Base-by-base conservation (phyloP, 768 basidiomycete genomes). In the Agaricus sinodeliciosus region DNA sequence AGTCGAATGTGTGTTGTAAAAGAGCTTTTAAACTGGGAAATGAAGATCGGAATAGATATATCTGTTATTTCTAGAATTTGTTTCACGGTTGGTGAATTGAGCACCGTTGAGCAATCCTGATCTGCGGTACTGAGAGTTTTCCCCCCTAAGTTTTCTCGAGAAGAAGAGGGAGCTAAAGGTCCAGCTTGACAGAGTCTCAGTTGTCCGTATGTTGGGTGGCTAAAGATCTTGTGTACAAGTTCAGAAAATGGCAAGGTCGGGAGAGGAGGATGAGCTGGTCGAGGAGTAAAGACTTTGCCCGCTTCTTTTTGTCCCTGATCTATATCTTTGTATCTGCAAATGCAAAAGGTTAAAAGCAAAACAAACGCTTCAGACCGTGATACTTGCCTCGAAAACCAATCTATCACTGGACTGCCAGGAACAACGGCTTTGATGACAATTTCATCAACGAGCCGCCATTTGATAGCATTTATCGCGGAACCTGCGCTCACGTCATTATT, bases 1-100 rank as follows among this genome's bases (percentile, higher is more conserved):
- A 74, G 59, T 13, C 68, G 59, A 11, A 74, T 58, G 44, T 73
- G 69, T 0, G 70, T 69, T n/a, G 67, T 59, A 48, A 73, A 71
- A 1, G 63, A 63, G 3, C 64, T 65, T 40, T 61, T 64, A 59
- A 65, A 73, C 0, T 67, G 67, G 1, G 68, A 58, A 40, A 74
- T 63, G 51, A 69, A 59, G 0, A 70, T 72, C 0, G 69, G 71
- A 18, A 61, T 55, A 12, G 59, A 58, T 3, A 65, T 56, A 26
- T 67, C 56, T 11, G 59, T 55, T 5, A 51, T 57, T 4, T 57
- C 45, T n/a, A 72, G 58, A 34, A 73, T 67, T 2, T 11, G 31
- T 5, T 31, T 31, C 11, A 31, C 31, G 3, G 31, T 5, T 31
- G 31, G 31, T 31, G 31, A 31, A 11, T 31, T 5, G 11, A 31